Evolutionary conservation across 805 yeast species (phyloP).

Genomic region (Clavispora phyllophila): DNA sequence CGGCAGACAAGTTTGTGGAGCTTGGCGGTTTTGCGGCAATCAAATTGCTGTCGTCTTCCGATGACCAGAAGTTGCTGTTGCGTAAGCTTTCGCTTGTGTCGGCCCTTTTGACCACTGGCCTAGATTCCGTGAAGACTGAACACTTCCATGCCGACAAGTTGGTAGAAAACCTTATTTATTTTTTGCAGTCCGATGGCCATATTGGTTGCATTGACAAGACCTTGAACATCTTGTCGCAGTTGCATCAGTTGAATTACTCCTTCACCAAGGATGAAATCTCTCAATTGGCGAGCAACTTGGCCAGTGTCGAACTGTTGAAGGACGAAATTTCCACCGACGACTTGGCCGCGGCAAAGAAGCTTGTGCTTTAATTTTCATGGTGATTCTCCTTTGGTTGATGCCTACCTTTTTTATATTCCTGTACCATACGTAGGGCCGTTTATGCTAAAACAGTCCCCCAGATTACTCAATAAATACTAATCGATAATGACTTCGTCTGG

Average conservation of each 20-base stretch:
- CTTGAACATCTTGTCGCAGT: constrained; percentile 43
- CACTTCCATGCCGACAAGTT: constrained; percentile 36
- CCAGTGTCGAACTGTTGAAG: constrained; percentile 35
- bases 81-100: constrained; percentile 54
- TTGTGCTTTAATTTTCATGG: neutral
- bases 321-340: constrained; percentile 55
- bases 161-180: constrained; percentile 25
- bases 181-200: constrained; percentile 32
- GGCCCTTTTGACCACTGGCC: constrained; percentile 54
- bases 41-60: constrained; percentile 17
- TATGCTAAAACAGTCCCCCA: neutral
- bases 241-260: constrained; percentile 37
- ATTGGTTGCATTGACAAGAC: constrained; percentile 54
- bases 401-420: neutral
- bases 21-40: constrained; percentile 61
- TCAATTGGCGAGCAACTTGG: constrained; percentile 31
- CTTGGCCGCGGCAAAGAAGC: constrained; percentile 44
- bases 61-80: constrained; percentile 40
- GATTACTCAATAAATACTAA: neutral
- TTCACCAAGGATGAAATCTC: constrained; percentile 42
- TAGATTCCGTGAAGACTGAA: constrained; percentile 33
- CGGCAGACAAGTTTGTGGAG: constrained; percentile 50
- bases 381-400: neutral
- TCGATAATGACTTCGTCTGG: constrained; percentile 37
- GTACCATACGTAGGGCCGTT: neutral